phyloP scores from a whole-genome alignment of 192 early-diverging fungal species.

The Gryganskiella cystojenkinii region DNA sequence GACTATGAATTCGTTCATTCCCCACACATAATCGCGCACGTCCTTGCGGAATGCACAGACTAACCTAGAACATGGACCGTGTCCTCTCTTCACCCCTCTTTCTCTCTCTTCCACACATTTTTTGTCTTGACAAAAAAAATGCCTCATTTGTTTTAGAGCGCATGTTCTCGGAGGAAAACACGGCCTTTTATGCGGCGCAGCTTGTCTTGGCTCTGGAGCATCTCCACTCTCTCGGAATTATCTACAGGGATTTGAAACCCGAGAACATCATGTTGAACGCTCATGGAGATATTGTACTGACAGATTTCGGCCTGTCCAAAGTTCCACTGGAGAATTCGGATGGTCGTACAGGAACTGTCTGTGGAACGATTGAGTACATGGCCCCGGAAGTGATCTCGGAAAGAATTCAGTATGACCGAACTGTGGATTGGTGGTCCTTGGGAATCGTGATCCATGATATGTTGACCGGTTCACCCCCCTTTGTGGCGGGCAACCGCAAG shows the following conservation, averaged over 20 bases:
- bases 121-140: not conserved
- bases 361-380: slow-evolving; percentile 85
- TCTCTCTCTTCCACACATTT: not conserved
- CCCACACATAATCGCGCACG: slow-evolving; percentile 8
- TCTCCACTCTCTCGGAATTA: slow-evolving; percentile 88
- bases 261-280: slow-evolving; percentile 78
- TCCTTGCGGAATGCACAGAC: slow-evolving; percentile 5
- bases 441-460: slow-evolving; percentile 93
- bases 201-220: slow-evolving; percentile 88
- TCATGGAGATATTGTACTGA: slow-evolving; percentile 87
- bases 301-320: slow-evolving; percentile 96
- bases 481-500: slow-evolving; percentile 81
- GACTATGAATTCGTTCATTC: no score
- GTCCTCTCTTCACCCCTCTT: not conserved
- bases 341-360: slow-evolving; percentile 69
- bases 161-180: slow-evolving; percentile 83
- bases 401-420: slow-evolving; percentile 69
- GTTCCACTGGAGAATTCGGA: slow-evolving; percentile 63
- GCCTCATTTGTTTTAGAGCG: slow-evolving; percentile 48
- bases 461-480: slow-evolving; percentile 87
- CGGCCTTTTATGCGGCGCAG: slow-evolving; percentile 90
- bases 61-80: not conserved
- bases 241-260: slow-evolving; percentile 88
- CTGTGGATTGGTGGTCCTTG: slow-evolving; percentile 93
- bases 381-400: slow-evolving; percentile 78